phyloP scores from a whole-genome alignment of 257 asterid species.

The Osmanthus fragrans region DNA sequence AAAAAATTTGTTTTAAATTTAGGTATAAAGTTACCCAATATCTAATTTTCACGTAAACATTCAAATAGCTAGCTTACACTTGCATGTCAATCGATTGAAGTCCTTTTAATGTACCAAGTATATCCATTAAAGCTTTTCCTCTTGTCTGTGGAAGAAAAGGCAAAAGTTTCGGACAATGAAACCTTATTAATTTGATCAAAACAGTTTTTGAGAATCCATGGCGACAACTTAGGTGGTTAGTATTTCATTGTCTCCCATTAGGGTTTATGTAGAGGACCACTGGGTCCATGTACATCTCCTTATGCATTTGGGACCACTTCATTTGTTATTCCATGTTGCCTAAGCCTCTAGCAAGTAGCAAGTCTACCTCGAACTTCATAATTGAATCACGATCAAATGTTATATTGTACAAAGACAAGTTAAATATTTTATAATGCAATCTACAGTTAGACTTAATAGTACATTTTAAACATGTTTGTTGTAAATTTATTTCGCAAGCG shows the following conservation, averaged over 20 bases:
- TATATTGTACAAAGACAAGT: too few relatives aligned
- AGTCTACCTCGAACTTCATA: background rate
- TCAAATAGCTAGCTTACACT: background rate
- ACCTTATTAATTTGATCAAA: constrained; percentile 4
- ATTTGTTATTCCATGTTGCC: background rate
- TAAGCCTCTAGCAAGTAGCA: background rate
- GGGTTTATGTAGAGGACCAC: background rate
- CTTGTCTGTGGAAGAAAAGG: constrained; percentile 18
- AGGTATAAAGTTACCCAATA: too few relatives aligned
- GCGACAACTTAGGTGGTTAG: constrained; percentile 31
- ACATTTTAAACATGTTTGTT: too few relatives aligned
- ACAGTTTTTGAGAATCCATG: constrained; percentile 18
- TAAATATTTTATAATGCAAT: too few relatives aligned
- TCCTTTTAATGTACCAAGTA: too few relatives aligned
- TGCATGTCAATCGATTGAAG: background rate
- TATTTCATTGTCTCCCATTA: constrained; percentile 33
- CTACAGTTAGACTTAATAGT: too few relatives aligned
- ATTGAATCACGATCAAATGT: background rate
- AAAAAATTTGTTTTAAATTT: too few relatives aligned
- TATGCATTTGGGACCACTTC: constrained; percentile 29
- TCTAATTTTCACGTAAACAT: too few relatives aligned
- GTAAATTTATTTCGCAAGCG: too few relatives aligned
- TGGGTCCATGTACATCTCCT: constrained; percentile 30
- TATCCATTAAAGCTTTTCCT: background rate
- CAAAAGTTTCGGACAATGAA: background rate